Percentiles rank a stretch among this genome's conserved stretches.
Evolutionary conservation across 2,329 filamentous ascomycete genomes (phyloP).

Genomic region (Fusarium chaquense): DNA sequence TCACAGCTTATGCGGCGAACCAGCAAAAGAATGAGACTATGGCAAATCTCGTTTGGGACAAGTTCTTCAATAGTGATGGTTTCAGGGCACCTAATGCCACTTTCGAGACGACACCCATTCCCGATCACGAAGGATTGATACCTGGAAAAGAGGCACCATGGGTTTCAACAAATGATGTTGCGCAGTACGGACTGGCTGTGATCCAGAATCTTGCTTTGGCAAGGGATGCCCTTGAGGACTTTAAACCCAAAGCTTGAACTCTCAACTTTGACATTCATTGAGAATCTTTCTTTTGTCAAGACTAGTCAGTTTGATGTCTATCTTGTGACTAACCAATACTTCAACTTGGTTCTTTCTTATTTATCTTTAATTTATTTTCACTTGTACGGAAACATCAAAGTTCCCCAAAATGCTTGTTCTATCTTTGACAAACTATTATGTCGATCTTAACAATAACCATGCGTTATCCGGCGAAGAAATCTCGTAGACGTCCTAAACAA

Average conservation of each 20-base stretch:
- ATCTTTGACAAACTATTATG: too few relatives aligned
- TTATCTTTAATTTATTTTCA: too few relatives aligned
- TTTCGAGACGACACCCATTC: conserved; percentile 56
- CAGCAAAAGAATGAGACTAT: conserved; percentile 60
- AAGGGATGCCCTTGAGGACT: conserved; percentile 33
- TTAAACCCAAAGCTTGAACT: conserved; percentile 5
- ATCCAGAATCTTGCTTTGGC: conserved; percentile 66
- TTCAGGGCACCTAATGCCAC: conserved; percentile 51
- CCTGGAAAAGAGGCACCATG: conserved; percentile 67
- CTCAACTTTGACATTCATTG: background rate
- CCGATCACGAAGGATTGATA: conserved; percentile 58
- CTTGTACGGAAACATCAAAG: too few relatives aligned
- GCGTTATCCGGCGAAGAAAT: too few relatives aligned
- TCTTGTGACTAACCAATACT: too few relatives aligned
- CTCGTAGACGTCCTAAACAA: too few relatives aligned
- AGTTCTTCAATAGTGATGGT: conserved; percentile 64
- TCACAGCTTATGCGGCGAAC: conserved; percentile 66
- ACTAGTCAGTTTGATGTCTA: too few relatives aligned
- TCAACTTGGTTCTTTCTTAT: too few relatives aligned
- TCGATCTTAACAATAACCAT: too few relatives aligned
- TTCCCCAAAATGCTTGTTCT: too few relatives aligned
- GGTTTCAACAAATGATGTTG: conserved; percentile 68
- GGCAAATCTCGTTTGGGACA: conserved; percentile 64
- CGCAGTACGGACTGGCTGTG: conserved; percentile 67
- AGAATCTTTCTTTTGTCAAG: background rate